Conservation (phyloP, 768 basidiomycete species). For the Gymnopilus junonius region DNA sequence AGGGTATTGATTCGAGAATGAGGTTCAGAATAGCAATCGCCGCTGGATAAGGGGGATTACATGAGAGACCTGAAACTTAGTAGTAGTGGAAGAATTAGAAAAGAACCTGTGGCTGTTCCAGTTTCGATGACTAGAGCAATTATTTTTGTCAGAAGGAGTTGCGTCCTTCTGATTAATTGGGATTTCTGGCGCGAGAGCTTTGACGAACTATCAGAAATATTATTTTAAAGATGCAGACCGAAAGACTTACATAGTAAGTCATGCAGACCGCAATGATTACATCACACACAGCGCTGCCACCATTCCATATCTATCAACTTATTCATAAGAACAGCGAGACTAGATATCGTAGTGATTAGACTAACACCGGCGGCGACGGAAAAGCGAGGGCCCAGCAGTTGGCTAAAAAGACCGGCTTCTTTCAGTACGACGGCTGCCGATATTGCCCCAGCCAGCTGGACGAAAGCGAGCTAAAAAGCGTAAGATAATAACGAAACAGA, state of each 20-base stretch:
- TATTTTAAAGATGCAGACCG: not conserved
- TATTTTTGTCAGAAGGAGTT: not conserved
- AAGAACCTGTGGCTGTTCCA: conserved; percentile 11
- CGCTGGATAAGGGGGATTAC: not conserved
- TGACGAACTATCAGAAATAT: not conserved
- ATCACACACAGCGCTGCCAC: conserved; percentile 20
- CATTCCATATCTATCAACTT: conserved; percentile 21
- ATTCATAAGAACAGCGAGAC: not conserved
- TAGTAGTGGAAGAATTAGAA: not conserved
- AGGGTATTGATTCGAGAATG: not conserved
- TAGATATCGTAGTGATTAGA: not conserved
- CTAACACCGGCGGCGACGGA: conserved; percentile 7
- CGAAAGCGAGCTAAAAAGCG: conserved; percentile 1
- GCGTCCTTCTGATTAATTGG: not conserved
- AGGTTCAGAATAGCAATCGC: not conserved
- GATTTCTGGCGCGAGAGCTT: conserved; percentile 1
- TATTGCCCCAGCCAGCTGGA: conserved; percentile 11
- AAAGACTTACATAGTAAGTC: conserved; percentile 22
- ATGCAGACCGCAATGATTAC: conserved; percentile 22
- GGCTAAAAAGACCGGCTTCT: conserved; percentile 1
- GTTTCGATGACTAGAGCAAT: conserved; percentile 10
- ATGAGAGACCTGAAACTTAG: not conserved
- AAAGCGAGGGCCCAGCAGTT: not conserved
- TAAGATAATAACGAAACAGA: too few relatives aligned
- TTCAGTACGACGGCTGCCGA: conserved; percentile 6